These are phyloP conservation scores for Colletotrichum karsti DNA, from an alignment of 2,329 filamentous ascomycete species.

Conservation along the genomic window DNA sequence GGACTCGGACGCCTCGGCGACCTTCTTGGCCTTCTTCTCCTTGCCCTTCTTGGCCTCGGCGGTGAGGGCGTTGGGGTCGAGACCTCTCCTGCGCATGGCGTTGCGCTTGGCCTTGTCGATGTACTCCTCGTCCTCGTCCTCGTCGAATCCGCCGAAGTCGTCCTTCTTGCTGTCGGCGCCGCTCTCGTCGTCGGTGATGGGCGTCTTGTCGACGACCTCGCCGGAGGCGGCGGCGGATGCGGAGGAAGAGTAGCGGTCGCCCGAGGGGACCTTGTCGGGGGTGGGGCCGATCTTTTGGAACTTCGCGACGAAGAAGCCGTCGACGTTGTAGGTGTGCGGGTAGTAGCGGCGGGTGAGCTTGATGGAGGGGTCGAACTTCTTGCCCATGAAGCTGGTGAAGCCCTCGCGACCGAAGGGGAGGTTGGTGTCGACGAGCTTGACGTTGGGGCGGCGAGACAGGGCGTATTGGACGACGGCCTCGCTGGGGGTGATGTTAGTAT, in stretches of 20 bases:
- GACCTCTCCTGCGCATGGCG: conserved; percentile 76
- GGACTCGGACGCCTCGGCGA: conserved; percentile 23
- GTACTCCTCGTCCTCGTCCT: conserved; percentile 75
- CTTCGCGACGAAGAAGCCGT: conserved; percentile 98
- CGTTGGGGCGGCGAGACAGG: conserved; percentile 89
- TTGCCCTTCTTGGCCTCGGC: conserved; percentile 38
- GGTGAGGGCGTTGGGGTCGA: conserved; percentile 71
- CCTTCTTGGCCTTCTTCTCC: conserved; percentile 28
- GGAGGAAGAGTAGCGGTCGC: conserved; percentile 32
- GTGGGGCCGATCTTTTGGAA: conserved; percentile 91
- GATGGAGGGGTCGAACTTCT: conserved; percentile 88
- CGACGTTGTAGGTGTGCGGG: conserved; percentile 92
- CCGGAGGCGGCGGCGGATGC: conserved; percentile 41
- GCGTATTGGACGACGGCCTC: conserved; percentile 95
- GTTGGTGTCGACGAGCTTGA: conserved; percentile 91
- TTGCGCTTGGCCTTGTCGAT: conserved; percentile 80
- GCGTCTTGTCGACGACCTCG: conserved; percentile 73
- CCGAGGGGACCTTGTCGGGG: conserved; percentile 56
- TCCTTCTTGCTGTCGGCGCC: conserved; percentile 47
- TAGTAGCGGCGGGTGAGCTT: conserved; percentile 87
- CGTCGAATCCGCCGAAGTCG: conserved; percentile 78
- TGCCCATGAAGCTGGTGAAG: conserved; percentile 90
- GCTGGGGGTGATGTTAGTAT: conserved; percentile 52
- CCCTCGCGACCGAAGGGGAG: conserved; percentile 91
- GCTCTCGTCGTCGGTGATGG: conserved; percentile 61